Base-by-base conservation (phyloP, 78 protist species). In the Dictyostelium brefeldianum region DNA sequence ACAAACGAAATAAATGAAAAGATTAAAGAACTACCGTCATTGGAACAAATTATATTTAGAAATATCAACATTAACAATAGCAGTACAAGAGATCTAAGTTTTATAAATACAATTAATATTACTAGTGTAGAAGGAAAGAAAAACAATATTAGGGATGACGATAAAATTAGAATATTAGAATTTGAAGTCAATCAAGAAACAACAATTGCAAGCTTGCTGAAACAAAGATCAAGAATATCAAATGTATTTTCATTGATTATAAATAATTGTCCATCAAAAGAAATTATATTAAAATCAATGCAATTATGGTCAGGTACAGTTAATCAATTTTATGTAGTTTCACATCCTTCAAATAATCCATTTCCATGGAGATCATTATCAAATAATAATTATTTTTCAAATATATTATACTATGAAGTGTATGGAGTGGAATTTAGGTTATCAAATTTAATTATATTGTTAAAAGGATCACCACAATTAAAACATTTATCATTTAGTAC, bases 321-420 rank as follows among this genome's bases (percentile, higher is more conserved):
- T 17, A 12, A 36, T 14, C 77, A 36, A 36, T 36, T 69, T 36
- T 69, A 36, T 31, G 50, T 69, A 0, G 25, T 69, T 7, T 36
- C 77, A 5, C 77, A 69, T 69, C 17, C 48, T 14, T 6, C 14
- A 31, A 4, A 2, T 25, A 18, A n/a, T n/a, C 77, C 48, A 36
- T 69, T 69, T n/a, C 77, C 77, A 29, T 69, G 77, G 77, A 69
- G 31, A 69, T 69, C 77, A 7, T 31, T 67, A 31, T 27, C 48
- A 31, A 29, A 29, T 17, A 14, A 41, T 9, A 25, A 46, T 6
- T 27, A 27, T n/a, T 46, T 69, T 4, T 69, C 51, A 8, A 69
- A 69, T 36, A 36, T 69, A 36, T 18, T 14, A 69, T 69, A 69
- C 27, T 69, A 36, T 36, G 77, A 69, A 18, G 5, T 69, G 25